Conservation (phyloP, 2,329 filamentous ascomycete species). For the Macrophomina pseudophaseolina region DNA sequence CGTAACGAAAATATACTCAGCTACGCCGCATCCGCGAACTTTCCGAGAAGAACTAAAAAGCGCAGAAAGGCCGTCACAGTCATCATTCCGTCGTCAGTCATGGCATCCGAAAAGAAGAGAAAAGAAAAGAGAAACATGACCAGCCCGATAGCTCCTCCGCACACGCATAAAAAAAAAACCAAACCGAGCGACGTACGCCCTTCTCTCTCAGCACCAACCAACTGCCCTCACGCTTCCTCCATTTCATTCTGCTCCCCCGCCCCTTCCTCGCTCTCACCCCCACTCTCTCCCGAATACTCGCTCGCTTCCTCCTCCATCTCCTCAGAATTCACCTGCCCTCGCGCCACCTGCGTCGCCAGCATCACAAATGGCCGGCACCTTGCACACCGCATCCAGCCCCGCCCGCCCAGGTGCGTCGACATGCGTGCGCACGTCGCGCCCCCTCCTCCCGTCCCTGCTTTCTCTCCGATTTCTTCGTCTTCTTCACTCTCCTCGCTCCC, state of each 20-base stretch:
- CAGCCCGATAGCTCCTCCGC: too few relatives aligned
- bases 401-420: neutral
- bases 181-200: too few relatives aligned
- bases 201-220: too few relatives aligned
- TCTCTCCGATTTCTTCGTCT: neutral
- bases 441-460: neutral
- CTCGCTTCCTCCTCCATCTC: neutral
- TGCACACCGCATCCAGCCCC: neutral
- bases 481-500: neutral
- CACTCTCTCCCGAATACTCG: neutral
- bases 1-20: too few relatives aligned
- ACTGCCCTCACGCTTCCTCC: neutral
- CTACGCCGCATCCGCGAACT: too few relatives aligned
- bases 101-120: too few relatives aligned
- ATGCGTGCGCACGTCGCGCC: neutral
- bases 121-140: too few relatives aligned
- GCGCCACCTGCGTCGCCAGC: conserved; percentile 4
- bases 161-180: too few relatives aligned
- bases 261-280: neutral
- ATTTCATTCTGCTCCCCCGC: neutral
- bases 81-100: too few relatives aligned
- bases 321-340: neutral
- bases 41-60: too few relatives aligned
- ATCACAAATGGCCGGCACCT: neutral
- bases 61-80: too few relatives aligned